Conservation (phyloP, 306 rosid genomes). For the Medicago arabica region DNA sequence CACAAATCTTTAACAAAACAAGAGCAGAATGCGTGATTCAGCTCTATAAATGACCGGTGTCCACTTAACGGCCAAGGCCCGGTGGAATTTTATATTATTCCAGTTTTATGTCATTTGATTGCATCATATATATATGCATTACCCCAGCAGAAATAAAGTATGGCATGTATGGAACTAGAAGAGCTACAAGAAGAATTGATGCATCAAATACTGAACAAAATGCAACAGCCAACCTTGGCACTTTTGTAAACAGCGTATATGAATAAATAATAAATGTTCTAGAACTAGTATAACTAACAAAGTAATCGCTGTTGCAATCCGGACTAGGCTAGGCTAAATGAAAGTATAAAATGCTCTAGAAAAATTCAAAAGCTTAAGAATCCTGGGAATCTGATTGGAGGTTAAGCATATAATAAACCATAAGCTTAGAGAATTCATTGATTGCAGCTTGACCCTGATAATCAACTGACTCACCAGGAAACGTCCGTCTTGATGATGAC, state of each 20-base stretch:
- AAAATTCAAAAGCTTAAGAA: slow-evolving; percentile 43
- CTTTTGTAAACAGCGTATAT: slow-evolving; percentile 7
- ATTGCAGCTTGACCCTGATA: slow-evolving; percentile 78
- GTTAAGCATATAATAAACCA: slow-evolving; percentile 79
- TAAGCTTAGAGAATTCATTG: slow-evolving; percentile 76
- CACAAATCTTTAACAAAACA: background rate
- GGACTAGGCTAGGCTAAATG: slow-evolving; percentile 41
- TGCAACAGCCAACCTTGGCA: slow-evolving; percentile 40
- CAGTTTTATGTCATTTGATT: too few species aligned
- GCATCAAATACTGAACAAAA: slow-evolving; percentile 33
- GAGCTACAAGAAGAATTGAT: slow-evolving; percentile 21
- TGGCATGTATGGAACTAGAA: too few species aligned
- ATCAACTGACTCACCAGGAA: slow-evolving; percentile 67
- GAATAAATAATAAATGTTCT: slow-evolving; percentile 30
- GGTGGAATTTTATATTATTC: background rate
- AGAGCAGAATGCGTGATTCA: background rate
- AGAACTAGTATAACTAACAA: slow-evolving; percentile 37
- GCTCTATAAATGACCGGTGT: background rate
- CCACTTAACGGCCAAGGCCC: background rate
- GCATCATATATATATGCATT: too few species aligned
- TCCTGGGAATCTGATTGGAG: slow-evolving; percentile 74
- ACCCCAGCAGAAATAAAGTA: too few species aligned
- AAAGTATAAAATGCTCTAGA: slow-evolving; percentile 28
- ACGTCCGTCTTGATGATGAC: slow-evolving; percentile 57
- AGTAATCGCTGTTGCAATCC: slow-evolving; percentile 35